Evolutionary conservation across 305 asterid species (phyloP).

Genomic region (Stenogyne calaminthoides): DNA sequence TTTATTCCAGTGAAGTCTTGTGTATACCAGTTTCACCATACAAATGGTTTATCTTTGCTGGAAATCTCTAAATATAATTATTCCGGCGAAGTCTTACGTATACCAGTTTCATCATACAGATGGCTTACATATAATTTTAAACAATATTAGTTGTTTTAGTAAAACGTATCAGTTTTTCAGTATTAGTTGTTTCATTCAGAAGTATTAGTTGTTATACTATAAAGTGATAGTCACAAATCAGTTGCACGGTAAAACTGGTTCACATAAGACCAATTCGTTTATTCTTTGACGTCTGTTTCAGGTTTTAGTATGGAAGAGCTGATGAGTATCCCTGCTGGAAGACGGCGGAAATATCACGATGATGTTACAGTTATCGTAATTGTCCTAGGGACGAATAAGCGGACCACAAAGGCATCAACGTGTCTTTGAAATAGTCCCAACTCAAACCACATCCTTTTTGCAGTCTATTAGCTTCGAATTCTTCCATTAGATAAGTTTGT

Average conservation of each 20-base stretch:
- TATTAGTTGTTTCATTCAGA: not conserved
- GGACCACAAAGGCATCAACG: constrained; percentile 85
- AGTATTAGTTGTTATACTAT: not conserved
- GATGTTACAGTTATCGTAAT: constrained; percentile 87
- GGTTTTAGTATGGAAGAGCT: constrained; percentile 87
- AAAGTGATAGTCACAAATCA: not conserved
- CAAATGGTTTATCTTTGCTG: not conserved
- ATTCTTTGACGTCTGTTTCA: constrained; percentile 27
- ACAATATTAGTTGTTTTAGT: not conserved
- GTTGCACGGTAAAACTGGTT: not conserved
- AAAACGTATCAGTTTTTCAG: not conserved
- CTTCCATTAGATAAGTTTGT: constrained; percentile 19
- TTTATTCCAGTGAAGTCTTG: not conserved
- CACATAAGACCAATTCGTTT: not conserved
- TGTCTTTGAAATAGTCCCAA: constrained; percentile 36
- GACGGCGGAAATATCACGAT: constrained; percentile 85
- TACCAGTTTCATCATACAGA: not conserved
- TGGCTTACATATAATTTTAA: not conserved
- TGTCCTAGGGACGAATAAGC: constrained; percentile 70
- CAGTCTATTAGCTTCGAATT: constrained; percentile 22
- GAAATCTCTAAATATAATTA: not conserved
- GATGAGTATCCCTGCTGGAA: constrained; percentile 86
- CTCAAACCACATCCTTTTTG: not conserved
- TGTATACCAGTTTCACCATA: not conserved
- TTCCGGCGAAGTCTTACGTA: not conserved